Percentiles rank a stretch among this genome's conserved stretches.
These are phyloP conservation scores for Cicer chorassanicum DNA, from an alignment of 306 rosid species.

Conservation along the genomic window DNA sequence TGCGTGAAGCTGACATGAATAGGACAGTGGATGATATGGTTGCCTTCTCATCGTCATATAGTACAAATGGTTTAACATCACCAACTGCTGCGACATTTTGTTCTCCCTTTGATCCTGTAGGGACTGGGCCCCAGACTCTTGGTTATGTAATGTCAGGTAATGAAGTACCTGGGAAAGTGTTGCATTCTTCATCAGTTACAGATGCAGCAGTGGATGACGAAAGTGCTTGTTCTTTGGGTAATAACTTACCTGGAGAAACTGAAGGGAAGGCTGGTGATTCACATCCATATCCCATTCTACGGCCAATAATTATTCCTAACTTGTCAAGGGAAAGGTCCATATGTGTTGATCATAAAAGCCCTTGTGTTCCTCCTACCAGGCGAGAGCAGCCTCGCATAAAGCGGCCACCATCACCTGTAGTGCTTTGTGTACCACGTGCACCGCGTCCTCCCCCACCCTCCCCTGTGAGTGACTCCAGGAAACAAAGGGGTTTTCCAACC, in stretches of 20 bases:
- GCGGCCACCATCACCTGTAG: slow-evolving; percentile 94
- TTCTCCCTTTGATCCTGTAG: slow-evolving; percentile 85
- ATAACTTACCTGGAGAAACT: slow-evolving; percentile 62
- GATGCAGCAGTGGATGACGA: slow-evolving; percentile 72
- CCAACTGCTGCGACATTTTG: slow-evolving; percentile 87
- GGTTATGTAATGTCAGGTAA: slow-evolving; percentile 79
- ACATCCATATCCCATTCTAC: slow-evolving; percentile 80
- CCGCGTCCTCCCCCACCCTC: slow-evolving; percentile 95
- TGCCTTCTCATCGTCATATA: slow-evolving; percentile 88
- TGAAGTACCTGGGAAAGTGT: slow-evolving; percentile 74
- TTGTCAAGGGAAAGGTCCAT: slow-evolving; percentile 81
- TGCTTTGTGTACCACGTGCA: slow-evolving; percentile 86
- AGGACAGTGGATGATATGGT: slow-evolving; percentile 98
- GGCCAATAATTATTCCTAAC: slow-evolving; percentile 87
- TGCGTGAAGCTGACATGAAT: slow-evolving; percentile 96
- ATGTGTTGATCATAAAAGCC: slow-evolving; percentile 77
- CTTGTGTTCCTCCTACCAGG: slow-evolving; percentile 82
- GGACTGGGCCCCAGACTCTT: slow-evolving; percentile 73
- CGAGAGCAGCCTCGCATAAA: slow-evolving; percentile 88
- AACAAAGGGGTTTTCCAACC: slow-evolving; percentile 89
- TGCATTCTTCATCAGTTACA: slow-evolving; percentile 74
- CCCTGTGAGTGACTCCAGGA: slow-evolving; percentile 81
- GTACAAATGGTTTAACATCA: slow-evolving; percentile 87
- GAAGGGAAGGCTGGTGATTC: slow-evolving; percentile 74
- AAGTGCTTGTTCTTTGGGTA: slow-evolving; percentile 65